phyloP scores from a whole-genome alignment of 2,329 filamentous ascomycete species.

The Trichoderma aggressivum region DNA sequence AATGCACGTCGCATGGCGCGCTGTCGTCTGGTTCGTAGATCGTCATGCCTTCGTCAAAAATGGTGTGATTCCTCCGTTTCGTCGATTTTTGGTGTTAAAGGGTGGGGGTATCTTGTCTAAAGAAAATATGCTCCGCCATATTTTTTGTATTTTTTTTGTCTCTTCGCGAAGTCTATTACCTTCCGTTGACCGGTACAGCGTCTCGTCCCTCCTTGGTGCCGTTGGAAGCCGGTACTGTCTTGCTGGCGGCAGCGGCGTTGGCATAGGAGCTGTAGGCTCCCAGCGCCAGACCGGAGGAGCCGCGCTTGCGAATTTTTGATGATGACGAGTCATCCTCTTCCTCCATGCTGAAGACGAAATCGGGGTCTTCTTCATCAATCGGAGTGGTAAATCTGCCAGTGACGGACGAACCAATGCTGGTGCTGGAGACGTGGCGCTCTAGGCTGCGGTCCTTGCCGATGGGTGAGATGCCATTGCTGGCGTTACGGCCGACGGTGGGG shows the following conservation, averaged over 20 bases:
- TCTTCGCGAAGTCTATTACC: constrained; percentile 25
- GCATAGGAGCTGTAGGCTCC: constrained; percentile 42
- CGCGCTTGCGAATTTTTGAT: constrained; percentile 47
- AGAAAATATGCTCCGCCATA: constrained; percentile 9
- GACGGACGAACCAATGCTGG: constrained; percentile 52
- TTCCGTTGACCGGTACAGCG: constrained; percentile 31
- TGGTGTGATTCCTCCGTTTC: constrained; percentile 4
- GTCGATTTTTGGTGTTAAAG: constrained; percentile 10
- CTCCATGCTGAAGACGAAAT: constrained; percentile 65
- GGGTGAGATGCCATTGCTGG: constrained; percentile 37
- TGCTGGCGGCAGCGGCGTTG: constrained; percentile 32
- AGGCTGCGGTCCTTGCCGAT: constrained; percentile 43
- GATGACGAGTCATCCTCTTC: constrained; percentile 54
- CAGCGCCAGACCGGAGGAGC: constrained; percentile 42
- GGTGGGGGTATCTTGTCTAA: constrained; percentile 12
- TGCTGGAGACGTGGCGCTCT: constrained; percentile 59
- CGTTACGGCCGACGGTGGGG: constrained; percentile 43
- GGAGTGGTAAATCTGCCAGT: constrained; percentile 60
- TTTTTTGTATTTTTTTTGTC: not conserved
- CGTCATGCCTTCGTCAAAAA: constrained; percentile 14
- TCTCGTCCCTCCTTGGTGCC: constrained; percentile 31
- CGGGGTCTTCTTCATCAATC: constrained; percentile 62
- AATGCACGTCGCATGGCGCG: not conserved
- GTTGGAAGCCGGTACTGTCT: constrained; percentile 24
- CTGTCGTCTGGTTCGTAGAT: constrained; percentile 18